Evolutionary conservation across 179 eudicot genomes (phyloP), one percentile per base, ranked within the genome.

Genomic region (Camellia oleifera): DNA sequence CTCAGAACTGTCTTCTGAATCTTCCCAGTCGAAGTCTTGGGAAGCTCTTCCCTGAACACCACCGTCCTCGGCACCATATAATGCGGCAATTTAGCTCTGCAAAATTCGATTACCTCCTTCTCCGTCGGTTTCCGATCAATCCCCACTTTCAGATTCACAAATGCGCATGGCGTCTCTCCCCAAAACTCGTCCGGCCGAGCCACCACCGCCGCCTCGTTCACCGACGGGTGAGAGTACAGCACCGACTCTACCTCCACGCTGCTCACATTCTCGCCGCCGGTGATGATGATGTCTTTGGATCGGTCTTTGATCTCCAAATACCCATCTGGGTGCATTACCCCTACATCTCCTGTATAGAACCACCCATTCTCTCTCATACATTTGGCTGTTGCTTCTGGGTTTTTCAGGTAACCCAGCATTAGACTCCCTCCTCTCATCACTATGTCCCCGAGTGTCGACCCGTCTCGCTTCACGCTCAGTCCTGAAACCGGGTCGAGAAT

Each of bases 161-260:
- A 90, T 0, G 97, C 97, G n/a, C 92, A 91, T 45, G 92, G 92
- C 13, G 93, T 89, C 82, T 92, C 97, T 0, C 94, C 94, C 94
- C 94, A 92, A 17, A 81, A 84, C 81, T 87, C 87, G 58, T 92
- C 94, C n/a, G 94, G 89, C 69, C 88, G 81, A 0, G 97, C 92
- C 80, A 92, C 97, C 54, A 91, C 94, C 2, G 92, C 94, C 26
- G 87, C 94, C 88, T 91, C 94, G 53, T 84, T 86, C n/a, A 89
- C 83, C 9, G 83, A 86, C 46, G 90, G 87, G 10, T 88, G 83
- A 48, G 79, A 72, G 58, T 89, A 89, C 69, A 91, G 64, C 48
- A 91, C 88, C 15, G 92, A 82, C 57, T 91, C 92, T 12, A 91
- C 90, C 86, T 91, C 94, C 2, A 91, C 92, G 45, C 94, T 91